Conservation (phyloP, 108 stramenopile species). For the Stephanodiscus minutulus region DNA sequence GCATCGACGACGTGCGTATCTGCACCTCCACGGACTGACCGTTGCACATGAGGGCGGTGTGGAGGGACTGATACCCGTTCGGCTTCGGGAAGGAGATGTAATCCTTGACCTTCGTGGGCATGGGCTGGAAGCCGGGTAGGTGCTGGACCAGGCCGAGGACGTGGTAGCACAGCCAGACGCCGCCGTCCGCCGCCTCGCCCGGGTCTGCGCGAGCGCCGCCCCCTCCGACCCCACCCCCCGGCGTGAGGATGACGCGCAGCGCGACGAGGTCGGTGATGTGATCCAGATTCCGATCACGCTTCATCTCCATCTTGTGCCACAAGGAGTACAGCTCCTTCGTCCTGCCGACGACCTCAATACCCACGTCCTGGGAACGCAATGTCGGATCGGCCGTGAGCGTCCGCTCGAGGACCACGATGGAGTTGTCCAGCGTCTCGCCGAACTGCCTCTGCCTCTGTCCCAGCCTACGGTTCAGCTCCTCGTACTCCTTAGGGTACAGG, state of each 20-base stretch:
- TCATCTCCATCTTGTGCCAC: slow-evolving; percentile 96
- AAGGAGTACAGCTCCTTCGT: slow-evolving; percentile 93
- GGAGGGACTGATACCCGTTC: slow-evolving; percentile 93
- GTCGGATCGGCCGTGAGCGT: slow-evolving; percentile 75
- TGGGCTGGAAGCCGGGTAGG: slow-evolving; percentile 85
- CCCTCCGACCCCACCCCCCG: slow-evolving; percentile 22
- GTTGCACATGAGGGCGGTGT: slow-evolving; percentile 86
- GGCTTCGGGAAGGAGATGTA: slow-evolving; percentile 94
- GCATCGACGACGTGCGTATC: slow-evolving; percentile 92
- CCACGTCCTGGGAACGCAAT: slow-evolving; percentile 63
- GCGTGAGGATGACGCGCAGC: slow-evolving; percentile 87
- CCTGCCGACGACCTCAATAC: slow-evolving; percentile 81
- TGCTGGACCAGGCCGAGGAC: slow-evolving; percentile 91
- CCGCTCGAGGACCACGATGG: slow-evolving; percentile 69
- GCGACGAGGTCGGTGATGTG: slow-evolving; percentile 93
- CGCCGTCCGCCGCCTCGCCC: slow-evolving; percentile 67
- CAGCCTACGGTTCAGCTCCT: slow-evolving; percentile 72
- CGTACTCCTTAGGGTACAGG: slow-evolving; percentile 91
- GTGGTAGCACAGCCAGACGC: slow-evolving; percentile 94
- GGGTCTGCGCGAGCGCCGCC: slow-evolving; percentile 12
- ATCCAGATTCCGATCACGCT: slow-evolving; percentile 79
- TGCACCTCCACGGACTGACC: slow-evolving; percentile 95
- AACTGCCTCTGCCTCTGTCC: slow-evolving; percentile 70
- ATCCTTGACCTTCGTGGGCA: slow-evolving; percentile 91
- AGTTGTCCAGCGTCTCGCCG: slow-evolving; percentile 78